Evolutionary conservation across 179 eudicot genomes (phyloP).

Genomic region (Actinidia arguta): DNA sequence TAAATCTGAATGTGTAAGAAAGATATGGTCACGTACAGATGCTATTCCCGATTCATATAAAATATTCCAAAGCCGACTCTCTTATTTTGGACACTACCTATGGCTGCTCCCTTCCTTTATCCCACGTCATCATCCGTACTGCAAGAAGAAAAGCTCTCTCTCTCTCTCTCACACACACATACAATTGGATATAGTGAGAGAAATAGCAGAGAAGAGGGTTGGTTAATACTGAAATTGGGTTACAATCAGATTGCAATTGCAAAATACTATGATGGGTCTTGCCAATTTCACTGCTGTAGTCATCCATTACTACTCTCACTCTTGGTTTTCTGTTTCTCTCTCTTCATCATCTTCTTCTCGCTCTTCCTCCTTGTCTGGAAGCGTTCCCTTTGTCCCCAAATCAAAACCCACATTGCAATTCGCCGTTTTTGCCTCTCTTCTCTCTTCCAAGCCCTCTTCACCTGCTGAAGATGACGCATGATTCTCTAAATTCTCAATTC

Average conservation of each 20-base stretch:
- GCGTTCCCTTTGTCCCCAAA: conserved; percentile 21
- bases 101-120: no score
- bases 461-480: conserved; percentile 27
- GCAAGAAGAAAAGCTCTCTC: no score
- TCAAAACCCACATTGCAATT: conserved; percentile 14
- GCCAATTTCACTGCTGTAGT: conserved; percentile 16
- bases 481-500: conserved; percentile 16
- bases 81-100: no score
- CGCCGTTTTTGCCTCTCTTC: conserved; percentile 3
- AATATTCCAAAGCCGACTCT: no score
- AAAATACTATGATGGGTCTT: conserved; percentile 46
- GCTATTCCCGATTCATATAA: no score
- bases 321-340: conserved; percentile 1
- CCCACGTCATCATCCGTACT: no score
- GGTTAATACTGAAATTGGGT: conserved; percentile 21
- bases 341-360: conserved; percentile 22
- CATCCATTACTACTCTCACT: conserved; percentile 14
- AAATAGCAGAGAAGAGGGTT: background rate
- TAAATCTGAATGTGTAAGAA: no score
- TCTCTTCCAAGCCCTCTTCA: conserved; percentile 24
- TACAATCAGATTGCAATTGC: background rate
- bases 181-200: background rate
- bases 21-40: no score
- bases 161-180: background rate
- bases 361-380: conserved; percentile 30